These are phyloP conservation scores for Raffaelea ambrosiae DNA, from an alignment of 2,329 filamentous ascomycete species.

Conservation along the genomic window DNA sequence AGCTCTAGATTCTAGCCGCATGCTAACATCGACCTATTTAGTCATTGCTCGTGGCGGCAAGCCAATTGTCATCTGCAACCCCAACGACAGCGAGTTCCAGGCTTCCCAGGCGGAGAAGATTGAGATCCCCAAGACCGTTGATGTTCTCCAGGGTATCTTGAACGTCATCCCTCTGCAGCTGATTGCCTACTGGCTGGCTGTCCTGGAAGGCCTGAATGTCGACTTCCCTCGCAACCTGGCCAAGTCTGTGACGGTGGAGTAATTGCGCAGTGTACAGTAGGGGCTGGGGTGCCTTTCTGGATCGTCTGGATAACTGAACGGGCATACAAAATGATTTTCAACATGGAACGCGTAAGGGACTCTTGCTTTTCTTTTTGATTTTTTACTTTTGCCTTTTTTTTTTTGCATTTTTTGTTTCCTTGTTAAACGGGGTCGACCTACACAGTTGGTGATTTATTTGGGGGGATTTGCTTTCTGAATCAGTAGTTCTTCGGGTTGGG, in stretches of 20 bases:
- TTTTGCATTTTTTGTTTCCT: background rate
- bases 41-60: constrained; percentile 93
- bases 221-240: constrained; percentile 98
- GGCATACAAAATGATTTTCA: background rate
- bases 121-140: constrained; percentile 91
- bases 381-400: too few relatives aligned
- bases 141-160: constrained; percentile 89
- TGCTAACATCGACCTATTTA: constrained; percentile 26
- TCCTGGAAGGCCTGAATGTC: constrained; percentile 91
- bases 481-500: too few relatives aligned
- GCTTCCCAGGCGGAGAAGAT: constrained; percentile 89
- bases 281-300: background rate
- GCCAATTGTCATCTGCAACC: constrained; percentile 98
- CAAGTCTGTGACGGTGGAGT: constrained; percentile 99
- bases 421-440: background rate
- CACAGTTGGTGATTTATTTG: too few relatives aligned
- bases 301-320: background rate
- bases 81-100: constrained; percentile 80
- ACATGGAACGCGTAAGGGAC: too few relatives aligned
- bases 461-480: too few relatives aligned
- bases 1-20: background rate
- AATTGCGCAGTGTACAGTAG: too few relatives aligned
- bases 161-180: constrained; percentile 97
- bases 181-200: constrained; percentile 98
- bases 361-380: too few relatives aligned